A percentile compares a stretch with the other conserved stretches of the same genome.
Conservation (phyloP, 345 rosid species). For the Melastoma malabathricum region DNA sequence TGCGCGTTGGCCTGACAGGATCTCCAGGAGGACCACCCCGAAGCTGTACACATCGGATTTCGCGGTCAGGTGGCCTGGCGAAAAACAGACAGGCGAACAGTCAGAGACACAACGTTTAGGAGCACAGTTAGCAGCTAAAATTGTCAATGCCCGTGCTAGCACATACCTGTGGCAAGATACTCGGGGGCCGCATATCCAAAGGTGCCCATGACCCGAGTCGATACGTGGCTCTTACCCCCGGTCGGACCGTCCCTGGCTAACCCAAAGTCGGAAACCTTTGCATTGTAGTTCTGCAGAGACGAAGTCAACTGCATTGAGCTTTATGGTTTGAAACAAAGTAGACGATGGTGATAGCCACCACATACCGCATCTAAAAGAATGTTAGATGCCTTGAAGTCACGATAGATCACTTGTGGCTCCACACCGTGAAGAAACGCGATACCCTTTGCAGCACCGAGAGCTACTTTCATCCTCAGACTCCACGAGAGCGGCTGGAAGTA, state of each 20-base stretch:
- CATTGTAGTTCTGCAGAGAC: conserved; percentile 36
- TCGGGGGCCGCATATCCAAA: conserved; percentile 70
- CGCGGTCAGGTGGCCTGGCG: conserved; percentile 34
- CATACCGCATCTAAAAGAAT: conserved; percentile 50
- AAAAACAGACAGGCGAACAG: neutral
- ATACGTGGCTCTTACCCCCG: conserved; percentile 49
- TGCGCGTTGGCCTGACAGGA: conserved; percentile 40
- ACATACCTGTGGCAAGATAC: conserved; percentile 42
- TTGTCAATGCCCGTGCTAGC: neutral
- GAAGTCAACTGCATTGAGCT: too few relatives aligned
- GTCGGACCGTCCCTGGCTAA: conserved; percentile 69
- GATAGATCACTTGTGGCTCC: conserved; percentile 47
- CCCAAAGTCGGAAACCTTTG: conserved; percentile 70
- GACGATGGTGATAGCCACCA: neutral
- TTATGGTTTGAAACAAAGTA: neutral
- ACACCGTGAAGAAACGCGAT: conserved; percentile 55
- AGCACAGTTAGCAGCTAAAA: neutral
- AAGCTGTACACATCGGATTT: conserved; percentile 45
- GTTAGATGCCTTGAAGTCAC: conserved; percentile 66
- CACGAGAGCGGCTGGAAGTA: conserved; percentile 57
- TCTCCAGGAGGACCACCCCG: conserved; percentile 40
- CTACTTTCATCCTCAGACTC: conserved; percentile 50
- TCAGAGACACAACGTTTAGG: neutral
- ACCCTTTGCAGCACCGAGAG: conserved; percentile 66
- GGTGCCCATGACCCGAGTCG: conserved; percentile 62